Conservation (phyloP, 1,284 basidiomycete species). For the Irpex sp. region DNA sequence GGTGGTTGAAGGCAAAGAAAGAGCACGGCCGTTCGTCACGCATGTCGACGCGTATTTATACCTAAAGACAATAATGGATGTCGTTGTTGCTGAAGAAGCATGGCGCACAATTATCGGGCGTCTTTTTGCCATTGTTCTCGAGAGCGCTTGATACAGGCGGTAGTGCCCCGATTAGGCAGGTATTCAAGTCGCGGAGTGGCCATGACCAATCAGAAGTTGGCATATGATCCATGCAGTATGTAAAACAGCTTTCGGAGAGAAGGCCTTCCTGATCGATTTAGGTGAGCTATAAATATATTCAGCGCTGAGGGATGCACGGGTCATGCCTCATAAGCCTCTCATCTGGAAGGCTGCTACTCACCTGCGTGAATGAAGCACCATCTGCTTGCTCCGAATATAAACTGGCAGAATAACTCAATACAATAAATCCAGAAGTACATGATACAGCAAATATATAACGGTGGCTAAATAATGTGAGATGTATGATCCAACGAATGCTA, state of each 20-base stretch:
- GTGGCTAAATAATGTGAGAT: too few species aligned
- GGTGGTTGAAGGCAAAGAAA: neutral
- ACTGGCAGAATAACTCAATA: neutral
- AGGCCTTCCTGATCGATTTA: too few species aligned
- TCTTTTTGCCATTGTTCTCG: neutral
- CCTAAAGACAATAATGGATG: neutral
- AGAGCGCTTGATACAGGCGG: neutral
- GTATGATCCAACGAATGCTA: too few species aligned
- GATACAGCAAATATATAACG: neutral
- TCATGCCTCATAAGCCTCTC: too few species aligned
- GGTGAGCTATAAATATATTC: too few species aligned
- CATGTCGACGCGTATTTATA: neutral
- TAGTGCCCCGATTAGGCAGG: neutral
- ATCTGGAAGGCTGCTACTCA: too few species aligned
- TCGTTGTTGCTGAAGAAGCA: neutral
- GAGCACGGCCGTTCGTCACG: neutral
- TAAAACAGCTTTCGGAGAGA: too few species aligned
- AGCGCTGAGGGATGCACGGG: too few species aligned
- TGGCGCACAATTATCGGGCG: neutral
- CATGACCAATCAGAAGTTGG: too few species aligned
- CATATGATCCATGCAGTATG: too few species aligned
- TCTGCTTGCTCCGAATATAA: too few species aligned
- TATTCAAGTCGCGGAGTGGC: neutral
- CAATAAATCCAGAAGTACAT: neutral
- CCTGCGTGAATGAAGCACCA: too few species aligned